Conservation (phyloP, 225 moss, liverwort and hornwort genomes). For the Antitrichia curtipendula region DNA sequence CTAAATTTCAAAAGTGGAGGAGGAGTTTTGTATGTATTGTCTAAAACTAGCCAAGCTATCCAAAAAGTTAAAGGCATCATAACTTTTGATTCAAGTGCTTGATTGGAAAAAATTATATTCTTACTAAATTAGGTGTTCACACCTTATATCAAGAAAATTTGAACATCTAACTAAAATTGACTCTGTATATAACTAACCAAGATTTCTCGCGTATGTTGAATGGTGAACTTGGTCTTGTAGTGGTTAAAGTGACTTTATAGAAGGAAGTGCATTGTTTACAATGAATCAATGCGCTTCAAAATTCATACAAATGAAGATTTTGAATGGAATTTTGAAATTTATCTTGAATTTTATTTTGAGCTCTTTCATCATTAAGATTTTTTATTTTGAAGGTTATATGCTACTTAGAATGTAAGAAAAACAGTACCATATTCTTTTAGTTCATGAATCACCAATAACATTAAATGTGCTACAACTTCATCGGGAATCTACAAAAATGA, state of each 20-base stretch:
- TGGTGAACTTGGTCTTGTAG: background rate
- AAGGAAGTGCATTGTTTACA: background rate
- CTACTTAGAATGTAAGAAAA: background rate
- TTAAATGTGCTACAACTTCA: conserved; percentile 47
- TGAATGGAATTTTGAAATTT: background rate
- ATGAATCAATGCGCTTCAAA: background rate
- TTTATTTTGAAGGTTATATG: background rate
- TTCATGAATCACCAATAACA: conserved; percentile 35
- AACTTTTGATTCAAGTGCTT: fast-evolving
- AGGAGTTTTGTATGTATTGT: fast-evolving
- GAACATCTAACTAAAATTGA: background rate
- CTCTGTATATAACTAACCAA: fast-evolving
- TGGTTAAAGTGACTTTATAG: background rate
- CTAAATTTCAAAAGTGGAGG: fast-evolving
- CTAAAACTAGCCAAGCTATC: fast-evolving
- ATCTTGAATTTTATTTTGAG: background rate
- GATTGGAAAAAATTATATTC: background rate
- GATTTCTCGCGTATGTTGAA: background rate
- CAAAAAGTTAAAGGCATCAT: fast-evolving
- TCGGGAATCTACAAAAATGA: conserved; percentile 30
- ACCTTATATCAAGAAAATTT: background rate
- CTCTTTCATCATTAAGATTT: background rate
- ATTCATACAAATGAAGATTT: background rate
- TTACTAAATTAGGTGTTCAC: fast-evolving
- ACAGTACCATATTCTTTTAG: conserved; percentile 57